Evolutionary conservation across 2,329 filamentous ascomycete genomes (phyloP).

Genomic region (Metarhizium robertsii): DNA sequence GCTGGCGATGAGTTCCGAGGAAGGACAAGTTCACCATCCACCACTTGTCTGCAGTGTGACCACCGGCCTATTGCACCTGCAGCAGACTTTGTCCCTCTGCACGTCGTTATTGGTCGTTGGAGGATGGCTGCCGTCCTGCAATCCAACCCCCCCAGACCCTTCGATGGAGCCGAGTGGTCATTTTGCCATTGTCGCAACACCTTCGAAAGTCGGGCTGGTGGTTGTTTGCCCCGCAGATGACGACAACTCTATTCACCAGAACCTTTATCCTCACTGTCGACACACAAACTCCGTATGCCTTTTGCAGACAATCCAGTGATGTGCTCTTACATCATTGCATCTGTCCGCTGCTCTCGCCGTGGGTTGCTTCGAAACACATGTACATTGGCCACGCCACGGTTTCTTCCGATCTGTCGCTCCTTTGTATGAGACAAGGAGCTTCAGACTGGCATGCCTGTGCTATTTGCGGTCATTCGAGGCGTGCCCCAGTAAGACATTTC

Average conservation of each 20-base stretch:
- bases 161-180: neutral
- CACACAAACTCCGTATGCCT: neutral
- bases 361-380: neutral
- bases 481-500: neutral
- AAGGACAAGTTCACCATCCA: slow-evolving; percentile 4
- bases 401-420: neutral
- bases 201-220: neutral
- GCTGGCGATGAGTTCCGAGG: slow-evolving; percentile 4
- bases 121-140: slow-evolving; percentile 1
- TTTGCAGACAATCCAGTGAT: neutral
- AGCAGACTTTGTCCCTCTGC: neutral
- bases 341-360: neutral
- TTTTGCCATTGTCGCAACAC: neutral
- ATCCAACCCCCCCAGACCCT: neutral
- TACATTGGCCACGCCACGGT: neutral
- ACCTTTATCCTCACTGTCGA: neutral
- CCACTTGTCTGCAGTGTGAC: slow-evolving; percentile 4
- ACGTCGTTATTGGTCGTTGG: slow-evolving; percentile 1
- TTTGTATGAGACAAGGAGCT: neutral
- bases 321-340: neutral
- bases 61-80: slow-evolving; percentile 5
- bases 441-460: neutral
- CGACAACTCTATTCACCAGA: neutral
- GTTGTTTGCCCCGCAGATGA: neutral
- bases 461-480: neutral